phyloP scores from a whole-genome alignment of 805 yeast genomes.

The Candida corydali region DNA sequence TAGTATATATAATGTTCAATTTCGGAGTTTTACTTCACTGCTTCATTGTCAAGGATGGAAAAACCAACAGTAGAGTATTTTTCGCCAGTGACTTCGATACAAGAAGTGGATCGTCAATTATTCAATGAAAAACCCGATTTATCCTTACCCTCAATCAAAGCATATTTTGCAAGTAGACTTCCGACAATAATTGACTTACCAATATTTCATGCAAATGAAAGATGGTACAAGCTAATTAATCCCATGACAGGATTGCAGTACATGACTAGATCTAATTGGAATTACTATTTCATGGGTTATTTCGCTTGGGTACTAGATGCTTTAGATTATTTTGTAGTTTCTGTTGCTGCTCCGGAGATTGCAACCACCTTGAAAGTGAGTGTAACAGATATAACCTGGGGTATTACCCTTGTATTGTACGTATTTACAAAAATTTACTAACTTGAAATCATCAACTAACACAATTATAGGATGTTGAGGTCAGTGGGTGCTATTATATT shows the following conservation, averaged over 20 bases:
- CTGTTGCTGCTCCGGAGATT: conserved; percentile 45
- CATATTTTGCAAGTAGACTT: conserved; percentile 13
- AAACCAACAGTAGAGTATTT: conserved; percentile 4
- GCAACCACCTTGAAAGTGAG: conserved; percentile 43
- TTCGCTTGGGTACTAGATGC: conserved; percentile 66
- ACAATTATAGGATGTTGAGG: conserved; percentile 50
- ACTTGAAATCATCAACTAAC: too few relatives aligned
- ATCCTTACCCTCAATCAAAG: conserved; percentile 8
- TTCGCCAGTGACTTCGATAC: conserved; percentile 1
- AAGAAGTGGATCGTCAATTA: conserved; percentile 5
- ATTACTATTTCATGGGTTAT: conserved; percentile 50
- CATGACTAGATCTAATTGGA: conserved; percentile 33
- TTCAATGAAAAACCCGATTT: conserved; percentile 16
- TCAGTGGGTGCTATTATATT: conserved; percentile 63
- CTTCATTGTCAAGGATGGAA: not conserved
- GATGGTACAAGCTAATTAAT: conserved; percentile 31
- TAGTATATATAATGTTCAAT: too few relatives aligned
- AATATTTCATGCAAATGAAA: conserved; percentile 21
- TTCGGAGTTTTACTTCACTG: not conserved
- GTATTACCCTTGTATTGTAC: conserved; percentile 57
- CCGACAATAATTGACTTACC: conserved; percentile 19
- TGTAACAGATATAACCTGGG: conserved; percentile 58
- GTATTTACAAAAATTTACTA: not conserved
- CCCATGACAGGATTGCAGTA: conserved; percentile 37
- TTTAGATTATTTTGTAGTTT: conserved; percentile 57